Percentiles rank a stretch among this genome's conserved stretches.
phyloP scores from a whole-genome alignment of 2,329 filamentous ascomycete species.

The Ceratocystiopsis minuta region DNA sequence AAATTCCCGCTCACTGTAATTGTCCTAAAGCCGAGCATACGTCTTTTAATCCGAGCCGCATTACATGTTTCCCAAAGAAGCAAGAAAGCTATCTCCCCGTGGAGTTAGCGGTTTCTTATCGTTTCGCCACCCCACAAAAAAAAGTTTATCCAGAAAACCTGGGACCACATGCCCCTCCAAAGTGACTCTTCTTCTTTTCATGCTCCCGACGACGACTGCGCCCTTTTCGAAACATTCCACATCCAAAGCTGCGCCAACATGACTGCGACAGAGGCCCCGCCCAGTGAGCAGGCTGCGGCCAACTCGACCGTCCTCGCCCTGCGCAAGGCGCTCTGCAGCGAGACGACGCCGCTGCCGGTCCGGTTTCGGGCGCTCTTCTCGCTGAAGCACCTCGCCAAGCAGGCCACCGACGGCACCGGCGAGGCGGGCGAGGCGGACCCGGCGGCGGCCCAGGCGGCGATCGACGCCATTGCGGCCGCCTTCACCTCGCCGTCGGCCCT shows the following conservation, averaged over 20 bases:
- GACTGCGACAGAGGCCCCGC: slow-evolving; percentile 10
- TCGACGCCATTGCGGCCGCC: slow-evolving; percentile 71
- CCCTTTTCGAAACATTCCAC: too few species aligned
- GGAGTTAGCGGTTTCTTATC: background rate
- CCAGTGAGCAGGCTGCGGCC: slow-evolving; percentile 5
- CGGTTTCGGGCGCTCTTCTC: slow-evolving; percentile 96
- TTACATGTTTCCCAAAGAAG: too few species aligned
- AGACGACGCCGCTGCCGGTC: slow-evolving; percentile 63
- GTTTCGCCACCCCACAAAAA: background rate
- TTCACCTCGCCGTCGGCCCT: slow-evolving; percentile 75
- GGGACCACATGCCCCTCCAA: background rate
- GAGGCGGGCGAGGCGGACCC: slow-evolving; percentile 3
- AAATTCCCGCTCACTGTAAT: too few species aligned
- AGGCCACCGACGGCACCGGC: slow-evolving; percentile 25
- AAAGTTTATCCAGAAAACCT: background rate
- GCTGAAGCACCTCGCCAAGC: slow-evolving; percentile 76
- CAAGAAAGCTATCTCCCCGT: too few species aligned
- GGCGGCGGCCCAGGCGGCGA: slow-evolving; percentile 33
- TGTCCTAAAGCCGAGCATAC: too few species aligned
- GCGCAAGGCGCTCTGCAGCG: slow-evolving; percentile 61
- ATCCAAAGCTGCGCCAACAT: slow-evolving; percentile 5
- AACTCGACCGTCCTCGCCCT: slow-evolving; percentile 39
- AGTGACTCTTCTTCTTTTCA: too few species aligned
- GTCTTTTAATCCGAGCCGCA: too few species aligned
- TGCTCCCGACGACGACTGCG: too few species aligned